Conservation (phyloP, 108 stramenopile genomes). For the Heterococcus sp. region DNA sequence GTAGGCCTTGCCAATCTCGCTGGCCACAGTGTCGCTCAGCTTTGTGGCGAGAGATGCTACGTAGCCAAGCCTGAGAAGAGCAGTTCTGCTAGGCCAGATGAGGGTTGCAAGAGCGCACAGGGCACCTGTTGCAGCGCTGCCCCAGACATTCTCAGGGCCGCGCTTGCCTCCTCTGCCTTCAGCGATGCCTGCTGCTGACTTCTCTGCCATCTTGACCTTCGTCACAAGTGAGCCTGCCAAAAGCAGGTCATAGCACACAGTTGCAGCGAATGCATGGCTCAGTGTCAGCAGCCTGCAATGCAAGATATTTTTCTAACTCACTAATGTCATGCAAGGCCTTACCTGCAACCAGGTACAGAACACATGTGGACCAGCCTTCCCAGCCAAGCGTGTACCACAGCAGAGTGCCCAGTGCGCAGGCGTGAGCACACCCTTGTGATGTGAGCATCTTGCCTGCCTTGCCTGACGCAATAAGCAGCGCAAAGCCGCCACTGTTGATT, state of each 20-base stretch:
- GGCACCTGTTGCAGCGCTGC: constrained; percentile 70
- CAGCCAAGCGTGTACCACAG: constrained; percentile 78
- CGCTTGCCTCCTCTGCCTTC: constrained; percentile 82
- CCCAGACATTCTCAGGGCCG: constrained; percentile 94
- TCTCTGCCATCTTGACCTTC: constrained; percentile 80
- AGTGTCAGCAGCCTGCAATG: neutral
- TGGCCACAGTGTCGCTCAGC: constrained; percentile 90
- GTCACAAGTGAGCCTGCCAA: constrained; percentile 74
- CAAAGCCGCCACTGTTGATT: constrained; percentile 36
- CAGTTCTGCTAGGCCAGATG: constrained; percentile 1
- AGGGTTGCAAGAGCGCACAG: constrained; percentile 42
- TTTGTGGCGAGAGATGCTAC: constrained; percentile 87
- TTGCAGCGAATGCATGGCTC: neutral
- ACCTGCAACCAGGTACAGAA: constrained; percentile 66
- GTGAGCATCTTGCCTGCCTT: constrained; percentile 68
- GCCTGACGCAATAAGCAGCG: constrained; percentile 12
- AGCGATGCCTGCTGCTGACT: constrained; percentile 79
- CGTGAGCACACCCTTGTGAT: constrained; percentile 66
- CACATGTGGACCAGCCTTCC: constrained; percentile 80
- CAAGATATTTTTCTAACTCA: neutral
- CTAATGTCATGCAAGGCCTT: neutral
- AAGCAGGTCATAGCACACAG: constrained; percentile 7
- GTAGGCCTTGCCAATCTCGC: constrained; percentile 80
- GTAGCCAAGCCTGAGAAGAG: constrained; percentile 69
- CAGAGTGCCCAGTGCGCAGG: constrained; percentile 69